Percentiles rank a stretch among this genome's conserved stretches.
Conservation (phyloP, 1,139 yeast species). For the Saccharomyces hybrid region DNA sequence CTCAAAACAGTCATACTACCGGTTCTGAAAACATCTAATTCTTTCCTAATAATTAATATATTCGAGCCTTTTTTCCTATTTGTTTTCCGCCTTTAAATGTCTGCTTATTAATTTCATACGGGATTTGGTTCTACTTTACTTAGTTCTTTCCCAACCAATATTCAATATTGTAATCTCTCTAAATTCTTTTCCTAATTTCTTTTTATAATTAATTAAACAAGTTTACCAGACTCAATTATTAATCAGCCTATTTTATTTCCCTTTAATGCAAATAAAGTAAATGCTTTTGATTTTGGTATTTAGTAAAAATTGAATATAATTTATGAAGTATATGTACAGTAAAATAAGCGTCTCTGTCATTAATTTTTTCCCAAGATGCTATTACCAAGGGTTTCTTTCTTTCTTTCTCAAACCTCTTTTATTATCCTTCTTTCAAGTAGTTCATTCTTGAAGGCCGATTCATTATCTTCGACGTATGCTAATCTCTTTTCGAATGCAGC, state of each 20-base stretch:
- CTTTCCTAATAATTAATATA: neutral
- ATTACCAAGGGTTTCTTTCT: neutral
- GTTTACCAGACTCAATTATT: neutral
- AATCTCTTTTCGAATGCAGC: slow-evolving; percentile 20
- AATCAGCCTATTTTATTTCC: neutral
- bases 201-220: neutral
- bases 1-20: neutral
- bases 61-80: neutral
- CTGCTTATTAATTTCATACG: neutral
- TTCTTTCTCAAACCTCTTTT: neutral
- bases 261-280: neutral
- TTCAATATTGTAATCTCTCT: neutral
- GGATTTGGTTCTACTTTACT: neutral
- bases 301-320: neutral
- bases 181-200: neutral
- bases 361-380: neutral
- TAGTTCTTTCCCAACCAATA: neutral
- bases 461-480: slow-evolving; percentile 21
- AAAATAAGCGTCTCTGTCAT: neutral
- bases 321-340: neutral
- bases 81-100: neutral
- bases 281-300: neutral
- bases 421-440: slow-evolving; percentile 13
- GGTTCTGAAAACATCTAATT: neutral
- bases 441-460: slow-evolving; percentile 18